Evolutionary conservation across 768 basidiomycete species (phyloP).

Genomic region (Lentinula sp.): DNA sequence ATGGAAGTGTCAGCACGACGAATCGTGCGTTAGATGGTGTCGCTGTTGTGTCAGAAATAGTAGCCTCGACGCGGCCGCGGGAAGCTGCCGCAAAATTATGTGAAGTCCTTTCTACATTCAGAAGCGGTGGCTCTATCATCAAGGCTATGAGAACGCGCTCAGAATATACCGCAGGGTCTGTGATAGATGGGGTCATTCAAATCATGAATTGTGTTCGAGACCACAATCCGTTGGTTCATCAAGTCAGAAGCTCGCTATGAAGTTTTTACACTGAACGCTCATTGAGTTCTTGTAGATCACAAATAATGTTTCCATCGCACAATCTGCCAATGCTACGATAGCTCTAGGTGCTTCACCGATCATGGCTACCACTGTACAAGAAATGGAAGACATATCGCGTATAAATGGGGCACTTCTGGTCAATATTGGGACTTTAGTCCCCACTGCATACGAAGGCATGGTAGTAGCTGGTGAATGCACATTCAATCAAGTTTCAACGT

Average conservation of each 20-base stretch:
- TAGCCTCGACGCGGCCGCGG: constrained; percentile 54
- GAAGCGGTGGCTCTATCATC: constrained; percentile 5
- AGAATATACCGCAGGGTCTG: background rate
- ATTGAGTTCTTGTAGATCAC: constrained; percentile 56
- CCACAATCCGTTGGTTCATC: constrained; percentile 72
- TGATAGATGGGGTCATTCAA: constrained; percentile 37
- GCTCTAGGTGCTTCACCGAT: constrained; percentile 85
- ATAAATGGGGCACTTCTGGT: constrained; percentile 68
- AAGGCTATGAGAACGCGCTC: background rate
- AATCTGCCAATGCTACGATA: constrained; percentile 86
- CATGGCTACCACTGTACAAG: constrained; percentile 82
- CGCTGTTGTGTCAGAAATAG: constrained; percentile 86
- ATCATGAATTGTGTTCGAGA: constrained; percentile 49
- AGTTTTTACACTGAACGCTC: background rate
- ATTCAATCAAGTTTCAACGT: background rate
- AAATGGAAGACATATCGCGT: constrained; percentile 73
- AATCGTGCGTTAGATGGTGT: constrained; percentile 69
- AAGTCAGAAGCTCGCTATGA: constrained; percentile 32
- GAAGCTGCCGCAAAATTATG: constrained; percentile 41
- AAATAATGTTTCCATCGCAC: constrained; percentile 82
- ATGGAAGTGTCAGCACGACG: constrained; percentile 58
- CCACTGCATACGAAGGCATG: constrained; percentile 65
- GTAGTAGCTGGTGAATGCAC: constrained; percentile 51
- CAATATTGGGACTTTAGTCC: constrained; percentile 78
- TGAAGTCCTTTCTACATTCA: constrained; percentile 39